Evolutionary conservation across 2,329 filamentous ascomycete genomes (phyloP).

Genomic region (Microdochium nivale): DNA sequence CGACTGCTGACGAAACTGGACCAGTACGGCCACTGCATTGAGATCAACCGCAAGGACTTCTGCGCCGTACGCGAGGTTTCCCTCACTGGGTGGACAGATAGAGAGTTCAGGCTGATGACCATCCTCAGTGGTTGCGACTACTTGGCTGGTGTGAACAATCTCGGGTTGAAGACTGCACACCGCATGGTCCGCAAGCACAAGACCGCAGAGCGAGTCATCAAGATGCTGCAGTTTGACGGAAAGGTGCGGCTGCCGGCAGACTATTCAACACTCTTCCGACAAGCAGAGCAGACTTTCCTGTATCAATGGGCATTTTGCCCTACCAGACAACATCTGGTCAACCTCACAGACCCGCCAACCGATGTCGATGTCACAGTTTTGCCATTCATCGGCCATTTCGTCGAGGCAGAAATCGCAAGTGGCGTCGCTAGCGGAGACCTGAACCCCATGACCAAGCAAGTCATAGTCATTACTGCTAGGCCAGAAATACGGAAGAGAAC

Average conservation of each 20-base stretch:
- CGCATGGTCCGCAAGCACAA: conserved; percentile 86
- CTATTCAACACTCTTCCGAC: conserved; percentile 72
- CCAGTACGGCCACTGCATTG: conserved; percentile 85
- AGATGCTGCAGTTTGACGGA: conserved; percentile 80
- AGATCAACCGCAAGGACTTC: conserved; percentile 85
- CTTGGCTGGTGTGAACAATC: conserved; percentile 70
- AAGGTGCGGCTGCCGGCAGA: conserved; percentile 72
- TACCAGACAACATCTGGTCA: conserved; percentile 58
- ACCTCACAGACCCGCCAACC: conserved; percentile 59
- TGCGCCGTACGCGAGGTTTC: conserved; percentile 81
- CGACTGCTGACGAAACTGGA: conserved; percentile 88
- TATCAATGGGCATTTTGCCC: conserved; percentile 95
- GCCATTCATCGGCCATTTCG: conserved; percentile 70
- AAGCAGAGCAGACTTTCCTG: conserved; percentile 86
- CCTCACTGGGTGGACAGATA: conserved; percentile 84
- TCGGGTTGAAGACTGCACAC: conserved; percentile 91
- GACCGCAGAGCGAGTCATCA: conserved; percentile 71
- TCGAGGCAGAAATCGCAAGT: conserved; percentile 60
- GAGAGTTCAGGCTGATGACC: conserved; percentile 88
- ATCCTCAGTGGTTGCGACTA: conserved; percentile 97
- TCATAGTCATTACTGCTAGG: conserved; percentile 34
- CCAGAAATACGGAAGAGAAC: conserved; percentile 31
- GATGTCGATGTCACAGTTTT: conserved; percentile 60
- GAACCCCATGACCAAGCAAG: conserved; percentile 80
- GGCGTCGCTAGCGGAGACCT: conserved; percentile 74